A percentile compares a stretch with the other conserved stretches of the same genome.
Conservation (phyloP, 2,329 filamentous ascomycete species). For the Aspergillus glaucus region DNA sequence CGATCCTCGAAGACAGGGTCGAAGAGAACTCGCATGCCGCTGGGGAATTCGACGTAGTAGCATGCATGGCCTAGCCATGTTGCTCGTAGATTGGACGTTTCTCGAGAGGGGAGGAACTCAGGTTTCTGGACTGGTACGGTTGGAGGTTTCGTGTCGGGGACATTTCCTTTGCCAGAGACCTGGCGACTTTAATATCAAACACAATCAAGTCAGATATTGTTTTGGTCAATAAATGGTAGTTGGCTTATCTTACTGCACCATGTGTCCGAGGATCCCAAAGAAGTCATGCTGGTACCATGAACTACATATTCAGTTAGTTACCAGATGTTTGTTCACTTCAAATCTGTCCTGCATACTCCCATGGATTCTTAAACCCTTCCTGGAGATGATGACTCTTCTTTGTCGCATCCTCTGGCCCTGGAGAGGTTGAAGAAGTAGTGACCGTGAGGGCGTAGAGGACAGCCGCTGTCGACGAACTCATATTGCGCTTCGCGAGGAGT, state of each 20-base stretch:
- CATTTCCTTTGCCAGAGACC: constrained; percentile 45
- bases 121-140: constrained; percentile 63
- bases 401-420: constrained; percentile 34
- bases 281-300: constrained; percentile 15
- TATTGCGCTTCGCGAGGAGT: constrained; percentile 21
- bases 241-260: constrained; percentile 12
- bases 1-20: constrained; percentile 88
- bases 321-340: background rate
- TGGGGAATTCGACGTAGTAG: constrained; percentile 85
- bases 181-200: constrained; percentile 27
- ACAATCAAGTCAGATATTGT: background rate
- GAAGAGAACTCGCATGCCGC: constrained; percentile 80
- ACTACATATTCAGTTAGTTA: constrained; percentile 12
- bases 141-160: constrained; percentile 58
- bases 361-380: constrained; percentile 39
- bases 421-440: constrained; percentile 26
- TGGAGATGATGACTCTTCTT: constrained; percentile 36
- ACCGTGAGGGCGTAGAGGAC: constrained; percentile 39
- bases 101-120: constrained; percentile 57
- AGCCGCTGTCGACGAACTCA: constrained; percentile 31
- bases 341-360: constrained; percentile 15
- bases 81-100: constrained; percentile 60
- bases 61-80: constrained; percentile 96
- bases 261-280: background rate
- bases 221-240: background rate